Base-by-base conservation (phyloP, 768 basidiomycete genomes). In the Kwoniella mangroviensis region DNA sequence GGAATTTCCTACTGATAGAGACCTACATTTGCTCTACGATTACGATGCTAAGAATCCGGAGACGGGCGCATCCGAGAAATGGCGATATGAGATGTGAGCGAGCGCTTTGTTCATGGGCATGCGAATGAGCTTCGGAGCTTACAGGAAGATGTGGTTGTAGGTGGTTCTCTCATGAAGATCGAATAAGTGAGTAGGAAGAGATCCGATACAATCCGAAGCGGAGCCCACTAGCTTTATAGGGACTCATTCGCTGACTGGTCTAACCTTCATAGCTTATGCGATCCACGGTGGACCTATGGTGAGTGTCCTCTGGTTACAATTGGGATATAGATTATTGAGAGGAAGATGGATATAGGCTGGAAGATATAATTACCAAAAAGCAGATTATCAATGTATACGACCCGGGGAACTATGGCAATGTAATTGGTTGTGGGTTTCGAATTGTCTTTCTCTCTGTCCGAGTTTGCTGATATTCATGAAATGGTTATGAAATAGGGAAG, bases 341-440 rank as follows among this genome's bases (percentile, higher is more conserved):
- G 34, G 34, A 34, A 34, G 34, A 34, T 34, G 34, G 34, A 34
- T 34, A 43, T 41, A 63, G 62, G 62, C 64, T 41, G 64, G 64
- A 26, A 28, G 65, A n/a, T 59, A 58, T 21, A 67, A 67, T 24
- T 67, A 67, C 56, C 65, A 67, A 24, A 67, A 57, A 52, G 56
- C 56, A n/a, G 54, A 57, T 52, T 57, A 57, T 67, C 65, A 67
- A 51, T 67, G 65, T 52, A 59, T 67, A 21, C 55, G 65, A 15
- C 65, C 65, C n/a, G 65, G 65, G 13, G 65, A 67, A 51, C n/a
- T 67, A 57, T 67, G 65, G 65, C 65, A 67, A 51, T 57, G 54
- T 41, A 67, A 67, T 22, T 67, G 65, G 65, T 28, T 67, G 55
- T n/a, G n/a, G n/a, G n/a, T n/a, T n/a, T n/a, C n/a, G n/a, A n/a